These are phyloP conservation scores for Fusarium sp. DNA, from an alignment of 2,329 filamentous ascomycete genomes.

Conservation along the genomic window DNA sequence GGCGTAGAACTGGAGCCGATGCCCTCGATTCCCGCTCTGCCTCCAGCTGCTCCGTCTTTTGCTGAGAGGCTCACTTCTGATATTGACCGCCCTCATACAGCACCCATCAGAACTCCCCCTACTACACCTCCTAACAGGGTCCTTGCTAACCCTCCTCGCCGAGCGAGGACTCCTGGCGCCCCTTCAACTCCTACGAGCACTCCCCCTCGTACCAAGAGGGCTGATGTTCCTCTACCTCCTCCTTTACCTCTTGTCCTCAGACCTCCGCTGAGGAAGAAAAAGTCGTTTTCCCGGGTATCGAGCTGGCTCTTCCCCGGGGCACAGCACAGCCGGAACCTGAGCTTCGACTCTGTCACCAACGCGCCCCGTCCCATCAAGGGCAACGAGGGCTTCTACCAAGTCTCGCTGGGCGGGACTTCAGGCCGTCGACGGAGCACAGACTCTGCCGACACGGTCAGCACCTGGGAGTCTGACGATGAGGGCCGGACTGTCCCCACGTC, in stretches of 20 bases:
- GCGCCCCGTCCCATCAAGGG: slow-evolving; percentile 59
- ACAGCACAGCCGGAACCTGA: slow-evolving; percentile 51
- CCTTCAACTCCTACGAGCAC: slow-evolving; percentile 43
- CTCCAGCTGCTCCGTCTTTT: slow-evolving; percentile 65
- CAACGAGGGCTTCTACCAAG: slow-evolving; percentile 66
- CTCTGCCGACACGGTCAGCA: slow-evolving; percentile 58
- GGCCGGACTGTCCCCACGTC: slow-evolving; percentile 57
- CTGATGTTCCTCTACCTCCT: slow-evolving; percentile 57
- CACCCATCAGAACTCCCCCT: slow-evolving; percentile 48
- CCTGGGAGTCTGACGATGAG: slow-evolving; percentile 58
- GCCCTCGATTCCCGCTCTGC: slow-evolving; percentile 65
- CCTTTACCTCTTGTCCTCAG: slow-evolving; percentile 66
- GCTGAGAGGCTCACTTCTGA: slow-evolving; percentile 62
- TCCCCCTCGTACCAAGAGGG: slow-evolving; percentile 39
- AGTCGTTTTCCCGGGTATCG: slow-evolving; percentile 69
- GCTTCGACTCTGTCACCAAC: slow-evolving; percentile 63
- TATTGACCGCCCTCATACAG: slow-evolving; percentile 48
- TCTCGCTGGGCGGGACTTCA: slow-evolving; percentile 49
- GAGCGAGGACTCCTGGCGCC: slow-evolving; percentile 45
- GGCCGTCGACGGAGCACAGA: slow-evolving; percentile 53
- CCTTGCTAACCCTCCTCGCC: slow-evolving; percentile 42
- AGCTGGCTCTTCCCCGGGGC: slow-evolving; percentile 63
- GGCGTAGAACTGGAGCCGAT: slow-evolving; percentile 58
- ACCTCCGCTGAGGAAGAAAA: slow-evolving; percentile 70
- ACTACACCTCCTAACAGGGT: slow-evolving; percentile 45